Conservation (phyloP, 306 rosid species). For the barrel medic (Medicago truncatula) region MtrunA17r5.0-ANR NC_053049.1:30314501-30315000, state of each 20-base stretch:
- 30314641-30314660: slow-evolving; percentile 84
- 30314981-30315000: slow-evolving; percentile 88
- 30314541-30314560: slow-evolving; percentile 90
- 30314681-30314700: slow-evolving; percentile 90
- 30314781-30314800: background rate
- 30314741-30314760: background rate
- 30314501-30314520: slow-evolving; percentile 92
- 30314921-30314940: slow-evolving; percentile 90
- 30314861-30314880: background rate
- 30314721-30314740: background rate
- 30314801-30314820: background rate
- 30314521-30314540: slow-evolving; percentile 93
- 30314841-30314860: background rate
- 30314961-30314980: slow-evolving; percentile 85
- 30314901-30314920: slow-evolving; percentile 45
- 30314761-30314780: background rate
- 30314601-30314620: slow-evolving; percentile 75
- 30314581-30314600: slow-evolving; percentile 76
- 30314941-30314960: slow-evolving; percentile 73
- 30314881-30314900: background rate
- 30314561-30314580: slow-evolving; percentile 72
- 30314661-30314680: slow-evolving; percentile 92
- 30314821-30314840: background rate
- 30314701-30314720: slow-evolving; percentile 30
- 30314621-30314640: slow-evolving; percentile 91